Percentiles rank a stretch among this genome's conserved stretches.
phyloP scores from a whole-genome alignment of 805 yeast species.

The Zygoascus flipseniorum region DNA sequence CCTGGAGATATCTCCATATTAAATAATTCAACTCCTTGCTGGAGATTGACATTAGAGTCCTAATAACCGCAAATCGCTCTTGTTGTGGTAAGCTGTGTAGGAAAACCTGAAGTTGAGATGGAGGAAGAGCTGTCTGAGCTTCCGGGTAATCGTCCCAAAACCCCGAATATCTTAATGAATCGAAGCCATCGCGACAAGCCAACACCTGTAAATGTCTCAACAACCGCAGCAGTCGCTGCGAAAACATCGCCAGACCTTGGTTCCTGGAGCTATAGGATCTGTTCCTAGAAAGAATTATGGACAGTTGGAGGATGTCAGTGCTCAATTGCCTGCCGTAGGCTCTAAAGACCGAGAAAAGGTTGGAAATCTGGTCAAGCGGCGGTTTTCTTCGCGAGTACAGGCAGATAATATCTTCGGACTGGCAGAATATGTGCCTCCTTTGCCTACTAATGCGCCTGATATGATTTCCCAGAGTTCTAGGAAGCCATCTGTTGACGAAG shows the following conservation, averaged over 20 bases:
- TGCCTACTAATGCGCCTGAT: slow-evolving; percentile 69
- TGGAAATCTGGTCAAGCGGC: slow-evolving; percentile 20
- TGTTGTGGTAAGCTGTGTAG: background rate
- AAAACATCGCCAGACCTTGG: slow-evolving; percentile 21
- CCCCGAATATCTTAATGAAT: background rate
- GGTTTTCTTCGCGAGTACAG: slow-evolving; percentile 19
- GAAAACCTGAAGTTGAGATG: background rate
- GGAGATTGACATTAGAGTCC: slow-evolving; percentile 59
- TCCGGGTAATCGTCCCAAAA: background rate
- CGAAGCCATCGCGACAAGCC: background rate
- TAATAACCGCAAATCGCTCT: background rate
- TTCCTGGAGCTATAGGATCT: slow-evolving; percentile 8
- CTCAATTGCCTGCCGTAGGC: slow-evolving; percentile 17
- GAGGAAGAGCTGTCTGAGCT: background rate
- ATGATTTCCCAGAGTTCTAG: slow-evolving; percentile 30
- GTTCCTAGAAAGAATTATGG: slow-evolving; percentile 10
- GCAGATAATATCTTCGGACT: slow-evolving; percentile 62
- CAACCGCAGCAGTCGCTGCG: slow-evolving; percentile 20
- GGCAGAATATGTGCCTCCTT: slow-evolving; percentile 66
- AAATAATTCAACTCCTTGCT: slow-evolving; percentile 82
- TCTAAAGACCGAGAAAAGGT: slow-evolving; percentile 19
- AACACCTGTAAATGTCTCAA: background rate
- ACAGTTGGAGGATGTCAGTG: slow-evolving; percentile 6
- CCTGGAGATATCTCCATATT: slow-evolving; percentile 89
- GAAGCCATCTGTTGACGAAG: background rate